Conservation (phyloP, 208 protist species). For the Trypanosoma boissoni region DNA sequence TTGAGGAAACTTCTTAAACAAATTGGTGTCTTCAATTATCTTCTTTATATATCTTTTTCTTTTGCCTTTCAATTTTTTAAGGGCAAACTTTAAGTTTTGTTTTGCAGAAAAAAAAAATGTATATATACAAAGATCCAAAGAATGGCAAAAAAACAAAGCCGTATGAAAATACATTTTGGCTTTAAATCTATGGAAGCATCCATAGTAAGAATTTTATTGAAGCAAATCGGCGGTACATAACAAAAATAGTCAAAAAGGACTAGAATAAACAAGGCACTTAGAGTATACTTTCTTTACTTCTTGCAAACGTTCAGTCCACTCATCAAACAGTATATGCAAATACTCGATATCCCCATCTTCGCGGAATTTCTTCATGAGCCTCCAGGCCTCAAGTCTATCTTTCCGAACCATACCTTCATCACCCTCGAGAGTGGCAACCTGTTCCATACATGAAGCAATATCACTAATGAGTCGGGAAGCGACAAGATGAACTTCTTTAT, state of each 20-base stretch:
- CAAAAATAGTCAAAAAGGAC: neutral
- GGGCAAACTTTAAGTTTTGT: too few relatives aligned
- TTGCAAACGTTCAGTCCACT: slow-evolving; percentile 37
- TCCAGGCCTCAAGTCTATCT: slow-evolving; percentile 39
- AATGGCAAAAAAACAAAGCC: neutral
- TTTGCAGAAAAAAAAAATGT: too few relatives aligned
- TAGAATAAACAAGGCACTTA: slow-evolving; percentile 22
- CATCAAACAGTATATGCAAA: slow-evolving; percentile 41
- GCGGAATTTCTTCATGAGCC: slow-evolving; percentile 41
- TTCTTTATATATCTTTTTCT: slow-evolving; percentile 5
- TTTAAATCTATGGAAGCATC: too few relatives aligned
- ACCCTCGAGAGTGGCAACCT: slow-evolving; percentile 40
- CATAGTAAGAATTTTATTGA: too few relatives aligned
- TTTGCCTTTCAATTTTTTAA: neutral
- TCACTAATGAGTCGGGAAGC: slow-evolving; percentile 38
- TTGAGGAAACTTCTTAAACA: too few relatives aligned
- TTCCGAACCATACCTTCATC: slow-evolving; percentile 34
- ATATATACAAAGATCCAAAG: neutral
- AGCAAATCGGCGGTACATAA: too few relatives aligned
- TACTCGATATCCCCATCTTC: slow-evolving; percentile 46
- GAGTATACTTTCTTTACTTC: slow-evolving; percentile 31
- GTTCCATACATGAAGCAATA: slow-evolving; percentile 54
- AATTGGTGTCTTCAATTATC: too few relatives aligned
- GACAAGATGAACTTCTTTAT: slow-evolving; percentile 39
- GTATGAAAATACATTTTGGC: too few relatives aligned